Evolutionary conservation across 768 basidiomycete genomes (phyloP).

Genomic region (Termitomyces sp.): DNA sequence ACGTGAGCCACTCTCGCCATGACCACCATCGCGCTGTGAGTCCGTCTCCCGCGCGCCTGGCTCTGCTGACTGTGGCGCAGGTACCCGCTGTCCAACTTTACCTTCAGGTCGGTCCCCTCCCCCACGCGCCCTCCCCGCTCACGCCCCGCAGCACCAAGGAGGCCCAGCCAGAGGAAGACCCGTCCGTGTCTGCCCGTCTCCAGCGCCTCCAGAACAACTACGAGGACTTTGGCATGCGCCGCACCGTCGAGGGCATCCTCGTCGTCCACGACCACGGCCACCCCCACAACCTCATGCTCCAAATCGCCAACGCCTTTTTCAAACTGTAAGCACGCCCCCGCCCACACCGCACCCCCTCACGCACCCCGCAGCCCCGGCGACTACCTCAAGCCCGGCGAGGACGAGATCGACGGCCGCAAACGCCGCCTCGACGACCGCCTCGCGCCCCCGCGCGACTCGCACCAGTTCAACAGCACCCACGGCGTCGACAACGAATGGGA

Average conservation of each 20-base stretch:
- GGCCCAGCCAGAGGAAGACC: constrained; percentile 95
- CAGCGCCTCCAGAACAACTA: constrained; percentile 95
- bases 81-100: constrained; percentile 86
- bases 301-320: constrained; percentile 98
- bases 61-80: constrained; percentile 26
- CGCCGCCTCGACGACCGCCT: constrained; percentile 84
- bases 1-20: constrained; percentile 9
- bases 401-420: constrained; percentile 88
- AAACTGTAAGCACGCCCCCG: constrained; percentile 66
- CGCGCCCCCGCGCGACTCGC: constrained; percentile 63
- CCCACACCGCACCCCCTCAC: neutral
- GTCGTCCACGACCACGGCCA: constrained; percentile 96
- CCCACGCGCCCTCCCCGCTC: no score
- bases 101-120: constrained; percentile 58
- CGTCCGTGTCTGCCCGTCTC: constrained; percentile 89
- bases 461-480: constrained; percentile 71
- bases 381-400: constrained; percentile 95
- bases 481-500: constrained; percentile 91
- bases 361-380: constrained; percentile 77
- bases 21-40: constrained; percentile 43
- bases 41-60: neutral
- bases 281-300: constrained; percentile 96
- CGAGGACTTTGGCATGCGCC: constrained; percentile 94
- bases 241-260: constrained; percentile 87
- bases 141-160: constrained; percentile 72